Evolutionary conservation across 495 filamentous ascomycete species (phyloP).

Genomic region (Trichodelitschia bisporula): DNA sequence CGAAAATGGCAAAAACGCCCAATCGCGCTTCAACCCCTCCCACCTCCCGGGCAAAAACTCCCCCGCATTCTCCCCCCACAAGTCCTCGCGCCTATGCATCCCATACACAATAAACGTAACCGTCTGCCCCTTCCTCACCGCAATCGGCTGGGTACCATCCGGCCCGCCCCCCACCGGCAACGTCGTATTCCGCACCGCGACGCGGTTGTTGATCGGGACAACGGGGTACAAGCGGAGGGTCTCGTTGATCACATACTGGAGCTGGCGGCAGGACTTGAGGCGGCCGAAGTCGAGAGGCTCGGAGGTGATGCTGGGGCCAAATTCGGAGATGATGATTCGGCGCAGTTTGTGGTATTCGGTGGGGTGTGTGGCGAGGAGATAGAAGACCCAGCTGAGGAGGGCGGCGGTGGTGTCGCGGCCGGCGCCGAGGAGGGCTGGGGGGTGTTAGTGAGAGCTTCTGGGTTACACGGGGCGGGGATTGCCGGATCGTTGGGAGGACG

Average conservation of each 20-base stretch:
- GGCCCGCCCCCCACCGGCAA: slow-evolving; percentile 25
- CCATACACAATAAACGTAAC: slow-evolving; percentile 3
- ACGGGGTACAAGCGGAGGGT: slow-evolving; percentile 29
- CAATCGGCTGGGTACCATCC: slow-evolving; percentile 22
- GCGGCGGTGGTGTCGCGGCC: slow-evolving; percentile 35
- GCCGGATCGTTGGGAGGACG: slow-evolving; percentile 1
- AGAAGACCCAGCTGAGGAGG: slow-evolving; percentile 33
- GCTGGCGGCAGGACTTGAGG: slow-evolving; percentile 10
- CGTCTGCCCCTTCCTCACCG: slow-evolving; percentile 17
- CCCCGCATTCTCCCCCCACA: slow-evolving; percentile 4
- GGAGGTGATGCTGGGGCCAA: slow-evolving; percentile 3
- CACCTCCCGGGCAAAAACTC: slow-evolving; percentile 9
- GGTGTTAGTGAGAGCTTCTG: no score
- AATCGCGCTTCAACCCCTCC: slow-evolving; percentile 6
- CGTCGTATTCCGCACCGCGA: slow-evolving; percentile 23
- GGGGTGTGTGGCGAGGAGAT: slow-evolving; percentile 20
- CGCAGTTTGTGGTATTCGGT: slow-evolving; percentile 6
- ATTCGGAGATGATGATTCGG: slow-evolving; percentile 3
- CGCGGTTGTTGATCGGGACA: slow-evolving; percentile 29
- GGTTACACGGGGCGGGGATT: background rate
- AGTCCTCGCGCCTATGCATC: slow-evolving; percentile 4
- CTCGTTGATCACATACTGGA: slow-evolving; percentile 8
- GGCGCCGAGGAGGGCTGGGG: slow-evolving; percentile 27
- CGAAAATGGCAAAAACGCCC: slow-evolving; percentile 16
- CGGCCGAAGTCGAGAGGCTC: slow-evolving; percentile 8